Base-by-base conservation (phyloP, 805 yeast genomes). In the Candida fluviatilis region DNA sequence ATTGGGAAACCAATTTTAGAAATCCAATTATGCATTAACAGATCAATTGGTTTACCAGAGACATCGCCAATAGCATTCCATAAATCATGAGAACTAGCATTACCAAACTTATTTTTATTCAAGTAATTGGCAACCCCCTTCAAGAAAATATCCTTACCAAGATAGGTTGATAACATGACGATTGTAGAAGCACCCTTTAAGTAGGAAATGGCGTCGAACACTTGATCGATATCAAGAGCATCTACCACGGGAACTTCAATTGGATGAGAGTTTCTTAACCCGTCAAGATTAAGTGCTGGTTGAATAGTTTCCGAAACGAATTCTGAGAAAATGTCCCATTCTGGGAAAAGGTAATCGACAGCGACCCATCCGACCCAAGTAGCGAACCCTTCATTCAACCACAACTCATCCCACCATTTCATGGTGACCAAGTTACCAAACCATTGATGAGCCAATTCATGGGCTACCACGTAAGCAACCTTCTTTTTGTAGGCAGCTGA, bases 391-490 rank as follows among this genome's bases (percentile, higher is more conserved):
- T 86, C 95, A 55, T 86, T 86, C 44, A 86, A 75, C 95, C 95
- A 86, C 48, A 86, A 70, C 51, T 84, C 93, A 51, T 86, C 87
- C 95, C 95, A 86, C 93, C 95, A 87, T 52, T 83, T 80, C 95
- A 86, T 87, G 34, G 95, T 87, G 43, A 85, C 91, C 50, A 83
- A 73, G 60, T 87, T 82, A 39, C 95, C 95, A 53, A 86, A 87
- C 95, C 95, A 87, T 57, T 87, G 93, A 61, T 86, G 95, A 8
- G 95, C 95, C 41, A 86, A 68, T 62, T 86, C 95, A 62, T 87
- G 95, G 42, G 83, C 81, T 19, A 86, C 84, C 24, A 86, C 95
- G 52, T 84, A 84, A 4, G 88, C 81, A 21, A 86, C 93, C 45
- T 82, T 82, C 56, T 80, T 79, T 57, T 82, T 76, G 51, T 75